Conservation (phyloP, 306 rosid species). For the Trifolium dubium region DNA sequence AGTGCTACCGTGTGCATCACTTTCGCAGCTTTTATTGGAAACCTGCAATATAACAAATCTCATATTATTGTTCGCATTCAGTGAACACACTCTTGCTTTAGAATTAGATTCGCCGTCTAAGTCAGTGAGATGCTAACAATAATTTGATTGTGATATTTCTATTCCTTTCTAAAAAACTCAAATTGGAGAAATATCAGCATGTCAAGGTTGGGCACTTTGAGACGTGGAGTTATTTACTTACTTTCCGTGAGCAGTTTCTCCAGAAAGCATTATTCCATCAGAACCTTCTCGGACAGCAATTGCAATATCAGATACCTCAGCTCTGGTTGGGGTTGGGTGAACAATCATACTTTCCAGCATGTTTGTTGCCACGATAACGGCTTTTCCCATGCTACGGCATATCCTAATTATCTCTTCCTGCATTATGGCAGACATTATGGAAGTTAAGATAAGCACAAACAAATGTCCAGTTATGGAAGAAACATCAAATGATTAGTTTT, state of each 20-base stretch:
- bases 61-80: constrained; percentile 15
- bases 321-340: constrained; percentile 99
- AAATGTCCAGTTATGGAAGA: constrained; percentile 13
- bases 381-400: constrained; percentile 99
- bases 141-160: neutral
- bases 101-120: constrained; percentile 6
- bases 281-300: constrained; percentile 99
- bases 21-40: constrained; percentile 90
- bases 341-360: constrained; percentile 99
- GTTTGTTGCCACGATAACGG: constrained; percentile 96
- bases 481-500: constrained; percentile 1
- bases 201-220: constrained; percentile 11
- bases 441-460: constrained; percentile 35
- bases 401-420: constrained; percentile 88
- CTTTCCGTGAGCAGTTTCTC: constrained; percentile 99
- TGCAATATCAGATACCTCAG: constrained; percentile 99
- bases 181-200: constrained; percentile 3
- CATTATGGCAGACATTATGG: constrained; percentile 27
- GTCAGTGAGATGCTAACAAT: constrained; percentile 15
- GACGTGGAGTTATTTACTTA: constrained; percentile 52
- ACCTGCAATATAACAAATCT: constrained; percentile 58
- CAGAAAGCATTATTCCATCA: constrained; percentile 96
- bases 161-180: neutral
- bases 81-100: constrained; percentile 23
- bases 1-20: constrained; percentile 98